These are phyloP conservation scores for Tricholoma hemisulphureum DNA, from an alignment of 768 basidiomycete species.

Conservation along the genomic window DNA sequence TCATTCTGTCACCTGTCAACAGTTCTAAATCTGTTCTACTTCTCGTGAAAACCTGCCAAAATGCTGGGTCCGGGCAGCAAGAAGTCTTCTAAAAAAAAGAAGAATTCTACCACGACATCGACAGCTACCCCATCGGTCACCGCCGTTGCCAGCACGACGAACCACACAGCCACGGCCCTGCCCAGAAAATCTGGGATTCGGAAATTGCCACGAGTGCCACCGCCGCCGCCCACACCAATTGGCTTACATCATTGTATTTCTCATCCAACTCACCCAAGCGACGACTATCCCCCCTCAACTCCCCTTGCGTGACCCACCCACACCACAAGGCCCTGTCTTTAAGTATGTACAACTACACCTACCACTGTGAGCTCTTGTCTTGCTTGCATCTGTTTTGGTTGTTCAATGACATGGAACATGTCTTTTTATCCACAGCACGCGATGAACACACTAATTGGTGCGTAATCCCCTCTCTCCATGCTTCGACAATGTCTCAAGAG, in stretches of 20 bases:
- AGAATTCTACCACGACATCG: too few relatives aligned
- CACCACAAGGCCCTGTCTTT: background rate
- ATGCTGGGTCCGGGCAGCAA: too few relatives aligned
- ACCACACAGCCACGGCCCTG: too few relatives aligned
- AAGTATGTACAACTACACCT: background rate
- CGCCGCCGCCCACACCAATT: background rate
- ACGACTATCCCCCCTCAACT: background rate
- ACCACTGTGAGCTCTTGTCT: background rate
- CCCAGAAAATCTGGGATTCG: background rate
- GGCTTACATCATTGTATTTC: background rate
- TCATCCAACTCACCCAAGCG: background rate
- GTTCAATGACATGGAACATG: background rate
- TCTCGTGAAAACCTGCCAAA: too few relatives aligned
- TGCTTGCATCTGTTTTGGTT: background rate
- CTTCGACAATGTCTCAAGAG: background rate
- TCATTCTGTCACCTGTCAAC: too few relatives aligned
- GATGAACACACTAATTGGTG: background rate
- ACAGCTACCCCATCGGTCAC: too few relatives aligned
- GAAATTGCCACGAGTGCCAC: constrained; percentile 1
- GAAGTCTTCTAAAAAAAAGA: too few relatives aligned
- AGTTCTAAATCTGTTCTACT: too few relatives aligned
- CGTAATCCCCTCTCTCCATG: background rate
- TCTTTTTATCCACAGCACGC: background rate
- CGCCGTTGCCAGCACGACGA: too few relatives aligned
- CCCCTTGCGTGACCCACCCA: background rate